phyloP scores from a whole-genome alignment of 768 basidiomycete species.

The Lyophyllum shimeji region DNA sequence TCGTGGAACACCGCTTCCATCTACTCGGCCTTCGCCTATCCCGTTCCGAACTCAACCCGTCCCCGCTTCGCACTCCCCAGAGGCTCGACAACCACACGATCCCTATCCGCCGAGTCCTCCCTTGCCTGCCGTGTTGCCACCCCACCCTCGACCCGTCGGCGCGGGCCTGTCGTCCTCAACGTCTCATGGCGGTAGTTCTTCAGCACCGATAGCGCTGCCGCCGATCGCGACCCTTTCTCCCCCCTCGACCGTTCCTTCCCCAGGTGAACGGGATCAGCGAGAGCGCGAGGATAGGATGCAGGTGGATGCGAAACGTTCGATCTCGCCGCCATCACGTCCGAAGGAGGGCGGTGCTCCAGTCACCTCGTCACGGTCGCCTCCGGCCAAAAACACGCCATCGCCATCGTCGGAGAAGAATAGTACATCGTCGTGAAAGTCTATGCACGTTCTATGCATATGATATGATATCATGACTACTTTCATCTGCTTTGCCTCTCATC shows the following conservation, averaged over 20 bases:
- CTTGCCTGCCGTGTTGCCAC: constrained; percentile 62
- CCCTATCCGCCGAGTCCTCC: constrained; percentile 53
- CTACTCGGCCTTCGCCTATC: constrained; percentile 67
- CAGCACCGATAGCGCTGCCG: constrained; percentile 54
- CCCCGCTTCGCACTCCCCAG: constrained; percentile 64
- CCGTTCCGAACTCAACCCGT: constrained; percentile 67
- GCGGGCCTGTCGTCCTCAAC: constrained; percentile 35
- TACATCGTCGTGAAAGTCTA: constrained; percentile 5
- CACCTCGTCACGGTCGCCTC: constrained; percentile 47
- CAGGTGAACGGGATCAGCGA: constrained; percentile 39
- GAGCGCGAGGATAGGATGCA: constrained; percentile 57
- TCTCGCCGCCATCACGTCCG: constrained; percentile 47
- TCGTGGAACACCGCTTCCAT: constrained; percentile 54
- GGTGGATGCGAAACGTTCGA: constrained; percentile 49
- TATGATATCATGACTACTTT: constrained; percentile 1
- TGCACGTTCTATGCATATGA: background rate
- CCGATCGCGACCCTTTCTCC: constrained; percentile 72
- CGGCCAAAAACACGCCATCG: constrained; percentile 52
- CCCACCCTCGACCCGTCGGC: constrained; percentile 74
- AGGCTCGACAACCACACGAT: constrained; percentile 52
- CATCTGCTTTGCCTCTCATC: background rate
- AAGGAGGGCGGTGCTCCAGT: constrained; percentile 33
- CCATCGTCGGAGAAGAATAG: constrained; percentile 51
- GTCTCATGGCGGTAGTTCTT: constrained; percentile 31
- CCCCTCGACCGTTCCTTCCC: constrained; percentile 55